Evolutionary conservation across 2,329 filamentous ascomycete genomes (phyloP).

Genomic region (Phoma sp.): DNA sequence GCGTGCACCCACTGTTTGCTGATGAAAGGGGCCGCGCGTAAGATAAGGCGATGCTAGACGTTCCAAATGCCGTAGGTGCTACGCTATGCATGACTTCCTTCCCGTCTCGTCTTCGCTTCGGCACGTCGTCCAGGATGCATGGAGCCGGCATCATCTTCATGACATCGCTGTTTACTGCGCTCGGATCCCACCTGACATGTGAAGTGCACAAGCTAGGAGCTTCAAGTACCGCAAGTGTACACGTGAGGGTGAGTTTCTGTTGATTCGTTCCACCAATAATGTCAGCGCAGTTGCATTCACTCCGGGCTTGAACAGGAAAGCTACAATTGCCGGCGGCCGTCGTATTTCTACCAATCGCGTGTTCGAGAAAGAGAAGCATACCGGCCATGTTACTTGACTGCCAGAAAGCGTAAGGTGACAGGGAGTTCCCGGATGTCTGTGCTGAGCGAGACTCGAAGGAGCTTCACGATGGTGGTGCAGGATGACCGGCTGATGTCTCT

Average conservation of each 20-base stretch:
- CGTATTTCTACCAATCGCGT: constrained; percentile 3
- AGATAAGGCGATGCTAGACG: constrained; percentile 4
- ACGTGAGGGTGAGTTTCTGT: constrained; percentile 23
- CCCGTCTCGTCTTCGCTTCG: constrained; percentile 12
- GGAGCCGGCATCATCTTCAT: constrained; percentile 6
- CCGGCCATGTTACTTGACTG: neutral
- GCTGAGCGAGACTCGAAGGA: constrained; percentile 8
- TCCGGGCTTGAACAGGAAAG: constrained; percentile 28
- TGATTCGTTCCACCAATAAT: constrained; percentile 15
- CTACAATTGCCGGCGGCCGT: constrained; percentile 8
- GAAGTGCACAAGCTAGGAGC: constrained; percentile 13
- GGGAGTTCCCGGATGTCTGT: constrained; percentile 7
- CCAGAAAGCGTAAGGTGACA: constrained; percentile 6
- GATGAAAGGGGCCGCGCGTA: neutral
- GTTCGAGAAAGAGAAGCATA: neutral
- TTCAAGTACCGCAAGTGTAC: constrained; percentile 16
- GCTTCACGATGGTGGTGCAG: constrained; percentile 18
- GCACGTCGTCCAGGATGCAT: constrained; percentile 4
- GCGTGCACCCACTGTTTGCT: neutral
- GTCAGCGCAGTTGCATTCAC: constrained; percentile 16
- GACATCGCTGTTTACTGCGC: constrained; percentile 16
- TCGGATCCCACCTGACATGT: constrained; percentile 24
- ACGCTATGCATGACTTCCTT: constrained; percentile 8
- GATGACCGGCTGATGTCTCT: constrained; percentile 20
- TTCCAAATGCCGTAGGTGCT: constrained; percentile 8